Conservation (phyloP, 345 rosid species). For the Salix arbutifolia region DNA sequence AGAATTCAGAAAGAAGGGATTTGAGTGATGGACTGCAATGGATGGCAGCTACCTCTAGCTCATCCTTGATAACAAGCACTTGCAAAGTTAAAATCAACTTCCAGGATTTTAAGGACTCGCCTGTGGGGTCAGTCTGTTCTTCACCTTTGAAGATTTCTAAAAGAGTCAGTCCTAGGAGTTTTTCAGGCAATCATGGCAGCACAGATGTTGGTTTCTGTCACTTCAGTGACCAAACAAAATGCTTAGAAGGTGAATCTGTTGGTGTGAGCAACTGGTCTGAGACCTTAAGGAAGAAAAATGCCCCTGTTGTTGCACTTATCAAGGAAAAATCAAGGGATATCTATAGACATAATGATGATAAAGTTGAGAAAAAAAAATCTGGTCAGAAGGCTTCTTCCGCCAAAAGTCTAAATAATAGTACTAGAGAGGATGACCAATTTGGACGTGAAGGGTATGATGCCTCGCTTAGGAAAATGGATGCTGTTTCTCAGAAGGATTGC, state of each 20-base stretch:
- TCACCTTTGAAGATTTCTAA: background rate
- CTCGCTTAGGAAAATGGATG: background rate
- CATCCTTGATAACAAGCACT: background rate
- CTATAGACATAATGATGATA: background rate
- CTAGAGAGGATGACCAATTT: background rate
- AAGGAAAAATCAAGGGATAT: background rate
- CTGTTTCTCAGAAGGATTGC: background rate
- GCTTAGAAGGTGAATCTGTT: background rate
- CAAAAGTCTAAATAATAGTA: background rate
- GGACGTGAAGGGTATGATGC: background rate
- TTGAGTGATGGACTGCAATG: background rate
- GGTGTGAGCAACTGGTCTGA: background rate
- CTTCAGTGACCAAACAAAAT: conserved; percentile 1
- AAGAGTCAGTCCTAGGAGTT: background rate
- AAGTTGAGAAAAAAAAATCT: background rate
- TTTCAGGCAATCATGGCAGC: background rate
- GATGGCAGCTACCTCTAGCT: background rate
- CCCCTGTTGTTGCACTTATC: background rate
- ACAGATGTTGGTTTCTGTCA: background rate
- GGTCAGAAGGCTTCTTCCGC: background rate
- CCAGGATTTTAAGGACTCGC: conserved; percentile 3
- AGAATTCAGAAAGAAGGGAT: conserved; percentile 2
- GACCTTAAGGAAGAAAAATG: background rate
- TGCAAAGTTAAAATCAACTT: background rate
- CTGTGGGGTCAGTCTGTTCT: conserved; percentile 2